Evolutionary conservation across 2,329 filamentous ascomycete genomes (phyloP), one percentile per base, ranked within the genome.

Genomic region (Trichoderma sp.): DNA sequence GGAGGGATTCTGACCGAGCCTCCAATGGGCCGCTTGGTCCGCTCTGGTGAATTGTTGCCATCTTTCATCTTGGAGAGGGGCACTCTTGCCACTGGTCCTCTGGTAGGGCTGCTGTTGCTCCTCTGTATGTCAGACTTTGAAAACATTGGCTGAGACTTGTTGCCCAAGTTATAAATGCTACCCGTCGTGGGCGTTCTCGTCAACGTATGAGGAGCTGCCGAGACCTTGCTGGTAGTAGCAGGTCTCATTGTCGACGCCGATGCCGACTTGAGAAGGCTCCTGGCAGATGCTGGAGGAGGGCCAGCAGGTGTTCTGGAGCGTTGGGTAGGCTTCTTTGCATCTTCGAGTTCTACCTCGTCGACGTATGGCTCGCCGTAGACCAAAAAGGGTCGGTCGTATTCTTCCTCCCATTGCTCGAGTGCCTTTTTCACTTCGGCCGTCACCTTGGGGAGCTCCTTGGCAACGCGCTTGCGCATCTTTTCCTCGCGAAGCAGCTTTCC

Each of bases 391-490:
- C 94, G 90, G 3, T 94, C 95, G 80, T 95, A 98, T 79, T 98
- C 96, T 68, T 97, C 92, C 80, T 99, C 96, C 91, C 94, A 99
- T 60, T 87, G 84, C 79, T 95, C 93, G 32, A 99, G 87, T n/a
- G 88, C 86, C 80, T 91, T 95, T 75, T 89, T 89, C 72, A 99
- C 84, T n/a, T 98, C 94, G 0, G 87, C 88, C 72, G 95, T 91
- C 57, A 99, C 87, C 84, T 97, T 98, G 71, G 96, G 96, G 34
- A 99, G 85, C 79, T 99, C 96, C 82, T 98, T 99, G 30, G 95
- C 89, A 74, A 99, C 98, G 72, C 95, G 89, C 88, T 99, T 99
- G 73, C 96, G 91, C 93, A 97, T 97, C 87, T 98, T 99, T 84
- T 99, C 96, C 80, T 99, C 96, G 34, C 96, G 89, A 67, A 99